phyloP scores from a whole-genome alignment of 2,329 filamentous ascomycete species.

The Trichoderma aggressivum region DNA sequence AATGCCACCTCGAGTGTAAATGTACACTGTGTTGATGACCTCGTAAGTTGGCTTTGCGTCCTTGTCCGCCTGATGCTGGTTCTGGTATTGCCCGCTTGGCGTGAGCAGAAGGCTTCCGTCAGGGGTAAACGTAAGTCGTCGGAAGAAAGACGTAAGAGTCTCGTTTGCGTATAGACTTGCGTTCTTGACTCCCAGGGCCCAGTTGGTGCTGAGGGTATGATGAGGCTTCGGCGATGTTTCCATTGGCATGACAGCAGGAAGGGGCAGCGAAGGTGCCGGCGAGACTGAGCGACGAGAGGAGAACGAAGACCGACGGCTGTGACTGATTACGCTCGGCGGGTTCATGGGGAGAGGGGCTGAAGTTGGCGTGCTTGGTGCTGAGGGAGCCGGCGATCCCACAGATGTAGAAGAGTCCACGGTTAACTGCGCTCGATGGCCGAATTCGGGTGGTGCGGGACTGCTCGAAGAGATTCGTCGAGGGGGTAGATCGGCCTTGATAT shows the following conservation, averaged over 20 bases:
- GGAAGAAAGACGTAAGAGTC: conserved; percentile 94
- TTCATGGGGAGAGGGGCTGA: conserved; percentile 93
- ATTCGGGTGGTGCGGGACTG: conserved; percentile 87
- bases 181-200: conserved; percentile 68
- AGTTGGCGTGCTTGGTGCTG: conserved; percentile 89
- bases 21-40: conserved; percentile 94
- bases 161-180: conserved; percentile 93
- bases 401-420: conserved; percentile 50
- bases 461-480: conserved; percentile 83
- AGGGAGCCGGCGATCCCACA: conserved; percentile 79
- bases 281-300: conserved; percentile 84
- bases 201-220: conserved; percentile 46
- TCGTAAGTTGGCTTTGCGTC: conserved; percentile 77
- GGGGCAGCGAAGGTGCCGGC: conserved; percentile 85
- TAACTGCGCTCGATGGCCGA: conserved; percentile 64
- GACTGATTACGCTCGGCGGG: conserved; percentile 80
- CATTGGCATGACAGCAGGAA: conserved; percentile 93
- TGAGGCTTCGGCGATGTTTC: conserved; percentile 82
- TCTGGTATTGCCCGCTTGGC: conserved; percentile 92
- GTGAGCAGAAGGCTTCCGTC: conserved; percentile 93
- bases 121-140: conserved; percentile 87
- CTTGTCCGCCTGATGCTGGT: conserved; percentile 61
- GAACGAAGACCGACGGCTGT: conserved; percentile 93
- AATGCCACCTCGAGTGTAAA: conserved; percentile 92
- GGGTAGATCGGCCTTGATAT: conserved; percentile 82